Evolutionary conservation across 768 basidiomycete genomes (phyloP).

Genomic region (Phlebiopsis gigantea): DNA sequence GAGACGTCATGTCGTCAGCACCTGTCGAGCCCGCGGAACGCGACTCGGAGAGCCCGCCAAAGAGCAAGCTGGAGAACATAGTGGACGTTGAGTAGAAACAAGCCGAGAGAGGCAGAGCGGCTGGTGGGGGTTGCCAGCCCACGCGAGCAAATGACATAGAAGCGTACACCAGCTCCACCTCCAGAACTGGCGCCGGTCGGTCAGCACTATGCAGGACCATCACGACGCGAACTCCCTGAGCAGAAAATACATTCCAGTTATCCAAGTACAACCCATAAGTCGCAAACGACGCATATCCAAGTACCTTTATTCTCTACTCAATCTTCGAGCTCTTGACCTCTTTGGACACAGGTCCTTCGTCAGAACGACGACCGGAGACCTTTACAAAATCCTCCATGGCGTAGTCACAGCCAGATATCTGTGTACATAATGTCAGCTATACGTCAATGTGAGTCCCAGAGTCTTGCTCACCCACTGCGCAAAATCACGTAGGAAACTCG

Average conservation of each 20-base stretch:
- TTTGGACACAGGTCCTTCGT: slow-evolving; percentile 38
- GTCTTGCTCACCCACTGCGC: slow-evolving; percentile 57
- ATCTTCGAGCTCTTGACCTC: slow-evolving; percentile 2
- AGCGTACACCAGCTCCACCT: neutral
- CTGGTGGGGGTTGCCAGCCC: slow-evolving; percentile 1
- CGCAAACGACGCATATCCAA: neutral
- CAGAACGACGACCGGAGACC: slow-evolving; percentile 49
- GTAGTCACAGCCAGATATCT: slow-evolving; percentile 68
- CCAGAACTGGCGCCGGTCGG: neutral
- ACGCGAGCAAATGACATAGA: neutral
- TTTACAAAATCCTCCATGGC: slow-evolving; percentile 69
- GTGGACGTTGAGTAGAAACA: neutral
- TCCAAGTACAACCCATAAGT: neutral
- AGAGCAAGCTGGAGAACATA: neutral
- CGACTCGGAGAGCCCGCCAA: neutral
- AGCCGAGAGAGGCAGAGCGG: neutral
- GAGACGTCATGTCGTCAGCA: neutral
- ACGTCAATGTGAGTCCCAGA: neutral
- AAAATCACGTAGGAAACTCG: slow-evolving; percentile 72
- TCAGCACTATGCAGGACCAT: neutral
- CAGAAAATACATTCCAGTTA: neutral
- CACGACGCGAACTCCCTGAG: neutral
- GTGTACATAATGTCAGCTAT: neutral
- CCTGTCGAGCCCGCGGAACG: neutral
- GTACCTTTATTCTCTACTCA: slow-evolving; percentile 1